Evolutionary conservation across 805 yeast species (phyloP), one percentile per base, ranked within the genome.

Genomic region (Pichia rugopelliculosa): DNA sequence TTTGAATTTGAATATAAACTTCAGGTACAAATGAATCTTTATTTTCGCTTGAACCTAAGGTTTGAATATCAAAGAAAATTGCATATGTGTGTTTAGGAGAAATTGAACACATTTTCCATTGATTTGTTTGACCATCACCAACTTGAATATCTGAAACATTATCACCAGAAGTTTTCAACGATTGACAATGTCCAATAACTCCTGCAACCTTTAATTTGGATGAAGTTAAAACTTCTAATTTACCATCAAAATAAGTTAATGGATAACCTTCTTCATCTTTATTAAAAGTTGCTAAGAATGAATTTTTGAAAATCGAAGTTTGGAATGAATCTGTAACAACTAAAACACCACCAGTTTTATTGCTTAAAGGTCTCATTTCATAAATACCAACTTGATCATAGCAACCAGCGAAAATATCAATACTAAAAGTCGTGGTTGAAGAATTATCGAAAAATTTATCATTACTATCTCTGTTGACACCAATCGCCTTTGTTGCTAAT

Each of bases 321-420:
- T 95, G 88, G 72, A 91, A 91, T 11, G 96, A 89, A 71, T 90
- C 98, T 4, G 95, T 77, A 58, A 90, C 78, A 38, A 91, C 79
- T 51, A 91, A 69, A 21, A 84, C 83, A 68, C 98, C 98, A 54
- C 97, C 97, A 9, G 96, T 89, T 56, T 78, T 74, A 66, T 86
- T 84, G 49, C 95, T 78, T 53, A 91, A 71, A 49, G 82, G 74
- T 68, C 88, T 85, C 97, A 90, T 90, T 71, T 90, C 98, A 58
- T 81, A 82, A 73, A 90, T 78, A 63, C 98, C 98, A 50, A 89
- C 84, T 74, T 90, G 98, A 70, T 90, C 98, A 65, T 87, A 88
- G 70, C 96, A 87, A 53, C 97, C 96, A 26, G 95, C 96, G 68
- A 87, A 89, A 42, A 90, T 79, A 66, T 90, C 96, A 50, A 90